phyloP scores from a whole-genome alignment of 768 basidiomycete genomes.

The Tylopilus rubrobrunneus region DNA sequence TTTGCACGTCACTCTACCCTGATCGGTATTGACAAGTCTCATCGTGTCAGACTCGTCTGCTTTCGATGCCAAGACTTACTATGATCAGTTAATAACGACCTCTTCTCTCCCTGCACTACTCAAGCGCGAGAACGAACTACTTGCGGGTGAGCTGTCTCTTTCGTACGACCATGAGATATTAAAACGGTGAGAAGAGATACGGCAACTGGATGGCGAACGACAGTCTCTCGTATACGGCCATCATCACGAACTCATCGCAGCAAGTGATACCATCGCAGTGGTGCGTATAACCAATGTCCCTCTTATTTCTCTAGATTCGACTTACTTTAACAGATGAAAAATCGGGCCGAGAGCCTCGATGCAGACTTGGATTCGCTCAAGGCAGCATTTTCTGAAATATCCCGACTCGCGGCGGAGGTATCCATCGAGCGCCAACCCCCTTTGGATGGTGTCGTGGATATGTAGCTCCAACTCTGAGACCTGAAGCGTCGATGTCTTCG shows the following conservation, averaged over 20 bases:
- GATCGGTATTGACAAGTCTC: slow-evolving; percentile 1
- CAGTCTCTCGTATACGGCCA: slow-evolving; percentile 94
- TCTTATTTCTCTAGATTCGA: background rate
- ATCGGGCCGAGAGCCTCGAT: slow-evolving; percentile 81
- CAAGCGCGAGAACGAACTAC: slow-evolving; percentile 77
- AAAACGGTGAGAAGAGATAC: slow-evolving; percentile 57
- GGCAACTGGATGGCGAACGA: slow-evolving; percentile 80
- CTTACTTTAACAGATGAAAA: slow-evolving; percentile 66
- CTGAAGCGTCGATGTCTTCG: background rate
- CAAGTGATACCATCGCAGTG: slow-evolving; percentile 85
- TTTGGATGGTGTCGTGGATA: background rate
- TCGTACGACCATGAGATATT: background rate
- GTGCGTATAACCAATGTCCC: slow-evolving; percentile 39
- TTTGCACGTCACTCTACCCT: background rate
- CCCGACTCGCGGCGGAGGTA: slow-evolving; percentile 67
- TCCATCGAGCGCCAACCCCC: slow-evolving; percentile 40
- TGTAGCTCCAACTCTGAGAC: background rate
- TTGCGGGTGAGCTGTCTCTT: slow-evolving; percentile 46
- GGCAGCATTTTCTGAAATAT: slow-evolving; percentile 83
- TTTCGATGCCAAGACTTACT: slow-evolving; percentile 82
- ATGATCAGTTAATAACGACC: slow-evolving; percentile 82
- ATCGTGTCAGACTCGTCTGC: slow-evolving; percentile 60
- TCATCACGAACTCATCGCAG: slow-evolving; percentile 92
- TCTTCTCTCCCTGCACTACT: slow-evolving; percentile 69
- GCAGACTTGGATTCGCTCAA: slow-evolving; percentile 77